Conservation (phyloP, 371 early-diverging fungal genomes). For the Mucor sp. region DNA sequence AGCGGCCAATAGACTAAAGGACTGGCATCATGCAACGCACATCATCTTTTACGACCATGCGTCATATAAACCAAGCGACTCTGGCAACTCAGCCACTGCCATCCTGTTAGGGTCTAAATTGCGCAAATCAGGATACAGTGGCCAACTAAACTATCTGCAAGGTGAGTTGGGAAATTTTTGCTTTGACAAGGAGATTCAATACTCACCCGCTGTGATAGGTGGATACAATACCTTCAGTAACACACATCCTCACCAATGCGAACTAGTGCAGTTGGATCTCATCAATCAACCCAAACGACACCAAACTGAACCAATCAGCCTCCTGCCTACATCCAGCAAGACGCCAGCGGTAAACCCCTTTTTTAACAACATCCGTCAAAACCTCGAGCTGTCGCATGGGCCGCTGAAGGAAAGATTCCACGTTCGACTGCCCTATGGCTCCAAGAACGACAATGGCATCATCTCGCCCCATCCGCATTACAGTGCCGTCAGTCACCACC, state of each 20-base stretch:
- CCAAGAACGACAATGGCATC: conserved; percentile 1
- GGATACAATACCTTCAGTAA: conserved; percentile 30
- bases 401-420: conserved; percentile 35
- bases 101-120: conserved; percentile 36
- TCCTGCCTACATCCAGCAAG: conserved; percentile 2
- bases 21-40: conserved; percentile 38
- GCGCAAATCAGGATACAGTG: conserved; percentile 12
- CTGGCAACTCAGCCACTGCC: conserved; percentile 33
- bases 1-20: conserved; percentile 23
- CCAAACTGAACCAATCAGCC: not conserved
- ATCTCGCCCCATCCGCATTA: not conserved
- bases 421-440: conserved; percentile 24
- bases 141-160: conserved; percentile 22
- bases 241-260: conserved; percentile 27
- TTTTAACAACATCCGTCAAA: conserved; percentile 42
- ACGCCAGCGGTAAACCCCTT: conserved; percentile 28
- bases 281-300: not conserved
- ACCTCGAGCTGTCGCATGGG: conserved; percentile 33
- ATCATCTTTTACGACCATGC: conserved; percentile 55
- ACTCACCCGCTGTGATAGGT: conserved; percentile 11
- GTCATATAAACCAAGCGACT: conserved; percentile 35
- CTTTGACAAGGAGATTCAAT: conserved; percentile 2
- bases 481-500: not conserved
- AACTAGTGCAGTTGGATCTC: not conserved
- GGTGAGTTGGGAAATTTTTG: conserved; percentile 3